Evolutionary conservation across 805 yeast species (phyloP).

Genomic region (Huiozyma naganishii): DNA sequence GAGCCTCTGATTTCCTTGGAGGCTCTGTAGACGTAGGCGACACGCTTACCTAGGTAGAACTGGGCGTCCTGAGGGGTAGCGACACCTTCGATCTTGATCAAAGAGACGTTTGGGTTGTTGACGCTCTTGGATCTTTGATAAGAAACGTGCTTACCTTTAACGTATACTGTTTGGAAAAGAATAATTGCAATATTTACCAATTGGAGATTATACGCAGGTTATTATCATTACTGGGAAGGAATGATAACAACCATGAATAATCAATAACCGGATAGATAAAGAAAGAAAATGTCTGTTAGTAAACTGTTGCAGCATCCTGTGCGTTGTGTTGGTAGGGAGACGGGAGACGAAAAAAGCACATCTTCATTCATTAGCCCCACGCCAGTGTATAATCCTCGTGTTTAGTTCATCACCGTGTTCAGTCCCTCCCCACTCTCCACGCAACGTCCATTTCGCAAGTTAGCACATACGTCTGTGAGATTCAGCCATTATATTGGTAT

Average conservation of each 20-base stretch:
- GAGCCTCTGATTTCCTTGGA: slow-evolving; percentile 95
- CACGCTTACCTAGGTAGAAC: slow-evolving; percentile 98
- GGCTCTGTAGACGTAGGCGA: slow-evolving; percentile 98
- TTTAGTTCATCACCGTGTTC: not conserved
- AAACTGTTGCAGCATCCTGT: not conserved
- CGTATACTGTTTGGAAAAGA: slow-evolving; percentile 59
- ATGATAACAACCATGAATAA: not conserved
- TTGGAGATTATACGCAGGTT: no score
- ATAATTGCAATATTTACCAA: not conserved
- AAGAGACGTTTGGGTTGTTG: slow-evolving; percentile 94
- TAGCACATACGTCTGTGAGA: slow-evolving; percentile 84
- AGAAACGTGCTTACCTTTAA: slow-evolving; percentile 98
- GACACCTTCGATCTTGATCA: slow-evolving; percentile 95
- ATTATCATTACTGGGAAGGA: no score
- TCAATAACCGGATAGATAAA: not conserved
- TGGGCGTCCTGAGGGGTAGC: slow-evolving; percentile 82
- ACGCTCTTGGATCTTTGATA: slow-evolving; percentile 98
- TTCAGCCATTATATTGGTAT: slow-evolving; percentile 59
- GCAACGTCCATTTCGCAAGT: not conserved
- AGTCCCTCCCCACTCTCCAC: not conserved
- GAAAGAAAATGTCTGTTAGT: slow-evolving; percentile 1
- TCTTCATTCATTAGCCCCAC: not conserved
- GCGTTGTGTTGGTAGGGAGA: not conserved
- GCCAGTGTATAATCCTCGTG: no score
- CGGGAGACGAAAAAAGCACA: no score